Evolutionary conservation across 2,329 filamentous ascomycete species (phyloP), one percentile per base, ranked within the genome.

Genomic region (Penicillium sp.): DNA sequence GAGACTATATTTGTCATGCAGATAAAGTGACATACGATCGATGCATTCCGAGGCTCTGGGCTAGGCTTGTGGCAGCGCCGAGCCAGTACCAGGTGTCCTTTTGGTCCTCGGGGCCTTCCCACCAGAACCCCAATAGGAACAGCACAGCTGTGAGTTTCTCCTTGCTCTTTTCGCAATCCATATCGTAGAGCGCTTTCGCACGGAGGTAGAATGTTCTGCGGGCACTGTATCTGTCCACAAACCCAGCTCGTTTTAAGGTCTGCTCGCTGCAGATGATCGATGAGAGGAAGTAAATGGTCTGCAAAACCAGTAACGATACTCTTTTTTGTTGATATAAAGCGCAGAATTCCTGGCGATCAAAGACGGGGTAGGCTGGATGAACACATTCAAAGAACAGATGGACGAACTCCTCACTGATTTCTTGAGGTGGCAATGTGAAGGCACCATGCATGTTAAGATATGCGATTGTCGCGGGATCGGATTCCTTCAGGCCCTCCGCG

Each of bases 1-100:
- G 9, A 7, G n/a, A 7, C 8, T 1, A 11, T 38, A 26, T 26
- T 26, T 26, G 23, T 13, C 35, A 38, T 3, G 35, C 9, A 38
- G 35, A 38, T 2, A 13, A 38, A 38, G 35, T 13, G 31, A 35
- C 31, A 38, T 31, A 66, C 66, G 64, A 61, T 26, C 67, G 63
- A 58, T 70, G 68, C 68, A 71, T 66, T 41, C 68, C 69, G 4
- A 66, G 41, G 5, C 58, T 54, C 41, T 70, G 69, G 0, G 68
- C 68, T 9, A 65, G 35, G 3, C 61, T 61, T 11, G 61, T 60
- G 3, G 68, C 68, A 49, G 60, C 62, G 17, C 58, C 63, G 38
- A 70, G 56, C 68, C 68, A 71, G 53, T 64, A 61, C 19, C 63
- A 69, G 8, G 58, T 59, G 50, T 69, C 68, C 55, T 71, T 71